Base-by-base conservation (phyloP, 2,329 filamentous ascomycete genomes). In the Colletotrichum sp. region DNA sequence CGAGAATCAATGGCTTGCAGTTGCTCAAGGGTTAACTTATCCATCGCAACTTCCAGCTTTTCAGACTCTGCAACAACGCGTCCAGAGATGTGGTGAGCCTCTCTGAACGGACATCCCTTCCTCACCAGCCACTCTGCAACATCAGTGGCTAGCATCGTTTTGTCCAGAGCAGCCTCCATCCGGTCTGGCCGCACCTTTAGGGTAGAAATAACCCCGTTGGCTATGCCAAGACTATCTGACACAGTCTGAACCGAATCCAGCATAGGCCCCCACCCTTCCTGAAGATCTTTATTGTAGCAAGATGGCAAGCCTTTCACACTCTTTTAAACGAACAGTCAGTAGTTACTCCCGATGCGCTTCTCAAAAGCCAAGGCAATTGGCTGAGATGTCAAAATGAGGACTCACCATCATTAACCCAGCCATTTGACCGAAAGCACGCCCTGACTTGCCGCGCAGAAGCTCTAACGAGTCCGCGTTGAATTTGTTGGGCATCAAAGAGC, bases 231-330 rank as follows among this genome's bases (percentile, higher is more conserved):
- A 81, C 92, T 94, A 85, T 95, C 93, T 74, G 89, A 90, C 72
- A 95, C 88, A 63, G 93, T 95, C 87, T 94, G 93, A 84, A 95
- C 90, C 81, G 93, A 92, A 84, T 96, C 94, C 72, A 96, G 89
- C 84, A 96, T 90, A 10, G 94, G 93, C 86, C 95, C 76, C 95
- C 34, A 93, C 55, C 91, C 92, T 84, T 96, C 94, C 83, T 96
- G 94, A 59, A 95, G 83, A 82, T 96, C 93, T 83, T 95, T 95
- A 87, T 95, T 95, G 86, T 96, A 96, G 28, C 92, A 94, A 36
- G 89, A 91, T 21, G 94, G 93, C 55, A 95, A 89, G 71, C 93
- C 92, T 79, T 87, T 87, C 76, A 84, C 86, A 67, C 88, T 94
- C 88, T 83, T 15, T 36, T 13, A 77, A 69, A 69, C 78, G 49